phyloP scores from a whole-genome alignment of 345 rosid genomes.

The Corchorus olitorius region DNA sequence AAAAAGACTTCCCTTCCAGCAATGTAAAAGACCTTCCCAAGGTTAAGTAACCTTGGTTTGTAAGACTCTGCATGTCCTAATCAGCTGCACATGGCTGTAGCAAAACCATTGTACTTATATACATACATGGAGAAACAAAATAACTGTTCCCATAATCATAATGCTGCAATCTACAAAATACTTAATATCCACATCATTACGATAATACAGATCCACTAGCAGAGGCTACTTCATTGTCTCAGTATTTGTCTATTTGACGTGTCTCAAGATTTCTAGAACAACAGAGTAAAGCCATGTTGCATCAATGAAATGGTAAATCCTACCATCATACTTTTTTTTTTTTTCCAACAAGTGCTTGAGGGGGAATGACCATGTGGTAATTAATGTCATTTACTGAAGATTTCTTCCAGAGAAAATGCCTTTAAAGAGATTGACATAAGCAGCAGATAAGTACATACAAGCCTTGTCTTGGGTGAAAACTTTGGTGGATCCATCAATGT shows the following conservation, averaged over 20 bases:
- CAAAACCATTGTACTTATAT: slow-evolving; percentile 23
- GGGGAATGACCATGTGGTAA: neutral
- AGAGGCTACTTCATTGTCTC: neutral
- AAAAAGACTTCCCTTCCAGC: slow-evolving; percentile 56
- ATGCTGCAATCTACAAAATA: neutral
- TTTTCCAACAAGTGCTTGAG: neutral
- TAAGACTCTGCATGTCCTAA: slow-evolving; percentile 31
- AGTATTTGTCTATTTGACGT: neutral
- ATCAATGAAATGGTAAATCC: slow-evolving; percentile 19
- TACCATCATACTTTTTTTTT: neutral
- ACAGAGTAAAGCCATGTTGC: neutral
- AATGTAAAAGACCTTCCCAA: slow-evolving; percentile 6
- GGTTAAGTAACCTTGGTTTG: slow-evolving; percentile 25
- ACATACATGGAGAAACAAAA: neutral
- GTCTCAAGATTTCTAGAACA: neutral
- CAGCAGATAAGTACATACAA: slow-evolving; percentile 24
- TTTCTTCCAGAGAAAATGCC: neutral
- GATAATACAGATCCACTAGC: slow-evolving; percentile 16
- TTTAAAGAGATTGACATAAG: slow-evolving; percentile 15
- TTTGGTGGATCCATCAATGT: slow-evolving; percentile 14
- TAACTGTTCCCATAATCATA: neutral
- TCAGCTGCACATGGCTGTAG: slow-evolving; percentile 36
- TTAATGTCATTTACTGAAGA: neutral
- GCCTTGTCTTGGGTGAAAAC: slow-evolving; percentile 14
- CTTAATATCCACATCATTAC: neutral